Evolutionary conservation across 176 grass and related monocot species (phyloP), one percentile per base, ranked within the genome.

Genomic region (Oryza nivara): DNA sequence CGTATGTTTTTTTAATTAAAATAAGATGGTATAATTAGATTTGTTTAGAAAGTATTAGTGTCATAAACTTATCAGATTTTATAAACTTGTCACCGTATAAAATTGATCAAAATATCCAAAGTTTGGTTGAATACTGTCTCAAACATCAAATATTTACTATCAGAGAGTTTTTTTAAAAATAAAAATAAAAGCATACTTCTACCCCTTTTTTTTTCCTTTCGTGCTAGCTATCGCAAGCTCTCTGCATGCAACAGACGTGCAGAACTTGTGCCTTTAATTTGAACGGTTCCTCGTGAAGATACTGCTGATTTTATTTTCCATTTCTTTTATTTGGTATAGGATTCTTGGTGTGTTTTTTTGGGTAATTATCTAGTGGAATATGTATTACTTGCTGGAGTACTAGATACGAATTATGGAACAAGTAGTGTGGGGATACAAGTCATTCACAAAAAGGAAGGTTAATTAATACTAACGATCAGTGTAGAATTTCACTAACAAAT

Each of bases 311-410:
- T 76, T 20, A 58, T 20, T 20, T 58, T 56, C 17, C 17, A 20
- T n/a, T 83, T 70, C 5, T 41, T n/a, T 63, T 23, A 23, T 61
- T 17, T 61, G n/a, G 49, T 48, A 52, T 61, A 68, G 13, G 3
- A 43, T 84, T 81, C 40, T 26, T 81, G 23, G 23, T 36, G 65
- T 32, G 28, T 32, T 32, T 19, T 43, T 68, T 71, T 0, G 16
- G 36, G 44, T 41, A 65, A 80, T 52, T 70, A 81, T 54, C 71
- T 48, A 52, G 36, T 82, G 68, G 54, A 86, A 82, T 82, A 67
- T 65, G 72, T 82, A 77, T 85, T 85, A 44, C 20, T 67, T 60
- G 78, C 13, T 73, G 6, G 68, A 76, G 79, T 67, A 90, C 44
- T 77, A 76, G 83, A 82, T 86, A 52, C 69, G 73, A 34, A 63